Base-by-base conservation (phyloP, 352 stramenopile species). In the Phytophthora pluvialis region DNA sequence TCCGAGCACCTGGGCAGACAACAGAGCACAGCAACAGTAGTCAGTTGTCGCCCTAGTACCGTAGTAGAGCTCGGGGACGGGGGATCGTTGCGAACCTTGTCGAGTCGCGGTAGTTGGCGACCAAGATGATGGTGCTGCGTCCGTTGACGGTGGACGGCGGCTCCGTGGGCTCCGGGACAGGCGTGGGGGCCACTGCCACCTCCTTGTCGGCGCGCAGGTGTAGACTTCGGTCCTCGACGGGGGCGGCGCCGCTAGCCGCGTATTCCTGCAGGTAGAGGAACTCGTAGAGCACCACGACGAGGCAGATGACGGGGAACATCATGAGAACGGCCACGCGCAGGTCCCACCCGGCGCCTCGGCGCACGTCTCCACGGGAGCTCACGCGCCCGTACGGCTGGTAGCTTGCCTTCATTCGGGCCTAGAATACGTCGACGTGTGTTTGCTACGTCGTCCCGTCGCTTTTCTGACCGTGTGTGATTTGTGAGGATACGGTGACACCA, bases 61-160 rank as follows among this genome's bases (percentile, higher is more conserved):
- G 3, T 18, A 43, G 12, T 5, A 35, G 29, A 56, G 28, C 5
- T 40, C 40, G 3, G 21, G 21, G 2, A 29, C 25, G 15, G 7
- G 15, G 18, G n/a, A 35, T 3, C 0, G 18, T 25, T 18, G 18
- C 49, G 12, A 45, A 91, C 64, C 86, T 83, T 16, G 73, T 77
- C 38, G 83, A 90, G 63, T 94, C 86, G n/a, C 86, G 81, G 74
- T 92, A 94, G 60, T 92, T 94, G 64, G 86, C 83, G 28, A 92
- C 78, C 16, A 94, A 68, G 35, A 94, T 71, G 73, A 94, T 94
- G 39, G 83, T 91, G 26, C 65, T 73, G n/a, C 86, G 83, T 16
- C 73, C 78, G 18, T 88, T 86, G 32, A 92, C 62, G 31, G 86
- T 72, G 2, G 72, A 79, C 0, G 54, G 73, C 10, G 71, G 65